Conservation (phyloP, 2,329 filamentous ascomycete species). For the Trichothecium sympodiale region DNA sequence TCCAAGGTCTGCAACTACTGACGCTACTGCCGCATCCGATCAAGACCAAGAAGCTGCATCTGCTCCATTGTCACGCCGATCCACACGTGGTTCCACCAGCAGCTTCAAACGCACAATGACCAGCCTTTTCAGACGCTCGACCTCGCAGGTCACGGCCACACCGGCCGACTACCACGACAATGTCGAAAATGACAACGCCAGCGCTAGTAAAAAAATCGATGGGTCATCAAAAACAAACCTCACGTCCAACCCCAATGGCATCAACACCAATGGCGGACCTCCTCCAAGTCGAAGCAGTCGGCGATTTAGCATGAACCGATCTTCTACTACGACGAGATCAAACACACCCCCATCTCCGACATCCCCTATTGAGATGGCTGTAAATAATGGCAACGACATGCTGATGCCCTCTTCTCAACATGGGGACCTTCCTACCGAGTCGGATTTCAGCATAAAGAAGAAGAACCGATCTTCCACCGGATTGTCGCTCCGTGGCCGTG, state of each 20-base stretch:
- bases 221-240: too few relatives aligned
- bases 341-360: constrained; percentile 40
- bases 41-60: constrained; percentile 6
- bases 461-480: constrained; percentile 43
- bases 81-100: constrained; percentile 29
- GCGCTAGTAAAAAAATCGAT: neutral
- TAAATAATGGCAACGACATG: constrained; percentile 9
- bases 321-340: constrained; percentile 33
- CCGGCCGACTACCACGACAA: constrained; percentile 1
- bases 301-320: constrained; percentile 35
- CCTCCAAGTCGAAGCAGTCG: constrained; percentile 16
- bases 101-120: constrained; percentile 40
- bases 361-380: constrained; percentile 26
- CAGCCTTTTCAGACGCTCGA: constrained; percentile 34
- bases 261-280: constrained; percentile 17
- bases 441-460: constrained; percentile 29
- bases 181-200: neutral
- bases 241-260: constrained; percentile 12
- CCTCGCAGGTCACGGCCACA: constrained; percentile 13
- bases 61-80: constrained; percentile 24
- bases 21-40: neutral
- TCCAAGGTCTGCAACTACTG: neutral
- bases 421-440: constrained; percentile 26
- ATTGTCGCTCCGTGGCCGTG: constrained; percentile 33
- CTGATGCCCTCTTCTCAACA: constrained; percentile 3